Conservation (phyloP, 495 filamentous ascomycete species). For the Hypoxylon fragiforme region DNA sequence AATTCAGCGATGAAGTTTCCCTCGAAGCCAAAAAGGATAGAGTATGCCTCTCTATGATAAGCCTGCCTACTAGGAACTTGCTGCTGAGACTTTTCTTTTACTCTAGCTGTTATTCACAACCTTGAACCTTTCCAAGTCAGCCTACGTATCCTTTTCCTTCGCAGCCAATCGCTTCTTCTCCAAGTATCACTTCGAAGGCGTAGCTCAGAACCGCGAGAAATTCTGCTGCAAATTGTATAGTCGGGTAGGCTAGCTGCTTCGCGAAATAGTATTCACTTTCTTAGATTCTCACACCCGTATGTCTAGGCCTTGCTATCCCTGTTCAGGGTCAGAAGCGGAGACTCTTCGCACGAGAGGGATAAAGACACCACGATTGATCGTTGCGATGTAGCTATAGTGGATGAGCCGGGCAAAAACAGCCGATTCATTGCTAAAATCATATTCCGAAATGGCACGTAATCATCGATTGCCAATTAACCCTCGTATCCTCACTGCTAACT, state of each 20-base stretch:
- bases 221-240: conserved; percentile 54
- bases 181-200: conserved; percentile 65
- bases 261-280: background rate
- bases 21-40: conserved; percentile 78
- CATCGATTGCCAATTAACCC: background rate
- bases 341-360: conserved; percentile 52
- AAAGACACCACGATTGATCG: conserved; percentile 80
- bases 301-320: conserved; percentile 49
- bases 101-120: conserved; percentile 77
- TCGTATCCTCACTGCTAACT: conserved; percentile 2
- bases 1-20: conserved; percentile 88
- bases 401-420: conserved; percentile 74
- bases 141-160: conserved; percentile 82
- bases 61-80: background rate
- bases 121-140: conserved; percentile 90
- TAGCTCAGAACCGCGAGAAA: conserved; percentile 48
- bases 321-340: conserved; percentile 47
- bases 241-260: conserved; percentile 37
- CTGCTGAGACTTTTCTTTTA: conserved; percentile 4
- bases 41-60: conserved; percentile 48
- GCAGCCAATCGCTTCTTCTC: conserved; percentile 78
- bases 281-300: conserved; percentile 12
- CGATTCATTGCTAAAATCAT: conserved; percentile 79
- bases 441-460: conserved; percentile 74
- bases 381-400: conserved; percentile 83